A percentile compares a stretch with the other conserved stretches of the same genome.
Conservation (phyloP, 2,329 filamentous ascomycete genomes). For the Cytospora piceicola region DNA sequence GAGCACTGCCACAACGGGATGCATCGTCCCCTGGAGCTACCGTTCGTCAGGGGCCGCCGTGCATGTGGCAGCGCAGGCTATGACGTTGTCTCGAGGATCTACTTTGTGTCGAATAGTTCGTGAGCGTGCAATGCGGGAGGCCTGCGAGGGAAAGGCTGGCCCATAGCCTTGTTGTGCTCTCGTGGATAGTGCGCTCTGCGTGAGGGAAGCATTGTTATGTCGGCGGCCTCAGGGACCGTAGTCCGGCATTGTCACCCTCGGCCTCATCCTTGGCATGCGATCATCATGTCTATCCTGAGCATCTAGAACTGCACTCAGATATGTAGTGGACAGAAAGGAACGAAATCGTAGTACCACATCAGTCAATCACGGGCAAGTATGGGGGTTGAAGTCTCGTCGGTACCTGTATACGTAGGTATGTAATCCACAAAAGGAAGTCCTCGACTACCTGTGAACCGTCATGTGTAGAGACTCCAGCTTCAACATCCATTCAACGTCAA, state of each 20-base stretch:
- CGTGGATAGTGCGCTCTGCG: not conserved
- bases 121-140: not conserved
- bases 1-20: slow-evolving; percentile 29
- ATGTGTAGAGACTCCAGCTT: slow-evolving; percentile 12
- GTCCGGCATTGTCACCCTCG: not conserved
- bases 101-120: not conserved
- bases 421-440: slow-evolving; percentile 4
- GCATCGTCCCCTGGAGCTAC: slow-evolving; percentile 23
- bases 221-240: not conserved
- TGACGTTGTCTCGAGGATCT: not conserved
- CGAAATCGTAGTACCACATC: not conserved
- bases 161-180: not conserved
- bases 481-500: slow-evolving; percentile 14
- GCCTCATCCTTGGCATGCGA: not conserved
- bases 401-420: not conserved
- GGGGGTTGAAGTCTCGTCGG: not conserved
- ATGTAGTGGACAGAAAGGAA: not conserved
- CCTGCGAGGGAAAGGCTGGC: not conserved
- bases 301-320: not conserved
- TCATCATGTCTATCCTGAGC: slow-evolving; percentile 12
- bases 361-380: not conserved
- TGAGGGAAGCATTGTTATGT: not conserved
- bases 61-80: slow-evolving; percentile 12
- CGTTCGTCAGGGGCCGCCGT: slow-evolving; percentile 11
- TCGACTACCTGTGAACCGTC: slow-evolving; percentile 7